These are phyloP conservation scores for Aspergillus wentii DNA, from an alignment of 495 filamentous ascomycete species.

Conservation along the genomic window DNA sequence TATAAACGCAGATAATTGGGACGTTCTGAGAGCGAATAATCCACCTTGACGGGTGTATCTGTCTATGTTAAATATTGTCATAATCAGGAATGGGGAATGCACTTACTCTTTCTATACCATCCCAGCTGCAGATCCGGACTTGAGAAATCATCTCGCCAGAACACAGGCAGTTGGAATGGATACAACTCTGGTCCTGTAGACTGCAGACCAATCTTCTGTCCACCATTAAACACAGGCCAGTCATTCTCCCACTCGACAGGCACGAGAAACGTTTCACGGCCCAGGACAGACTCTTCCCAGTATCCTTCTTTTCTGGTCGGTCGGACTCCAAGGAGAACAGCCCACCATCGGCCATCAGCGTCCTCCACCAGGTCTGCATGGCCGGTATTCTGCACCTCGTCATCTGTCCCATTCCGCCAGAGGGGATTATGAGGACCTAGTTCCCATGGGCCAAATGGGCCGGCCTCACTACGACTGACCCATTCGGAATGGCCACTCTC, in stretches of 20 bases:
- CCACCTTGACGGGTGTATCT: constrained; percentile 28
- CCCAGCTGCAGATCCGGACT: constrained; percentile 18
- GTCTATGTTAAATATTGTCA: too few species aligned
- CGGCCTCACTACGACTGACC: constrained; percentile 31
- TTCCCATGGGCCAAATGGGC: constrained; percentile 54
- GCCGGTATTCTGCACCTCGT: constrained; percentile 37
- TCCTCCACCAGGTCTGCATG: constrained; percentile 45
- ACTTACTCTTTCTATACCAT: constrained; percentile 41
- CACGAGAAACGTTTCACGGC: constrained; percentile 43
- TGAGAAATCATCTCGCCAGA: constrained; percentile 39
- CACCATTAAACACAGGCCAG: constrained; percentile 44
- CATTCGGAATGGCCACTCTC: constrained; percentile 49
- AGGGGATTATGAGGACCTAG: constrained; percentile 31
- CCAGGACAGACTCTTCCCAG: constrained; percentile 39
- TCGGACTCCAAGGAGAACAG: constrained; percentile 39
- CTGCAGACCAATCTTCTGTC: constrained; percentile 34
- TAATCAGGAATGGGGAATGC: background rate
- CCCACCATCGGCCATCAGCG: constrained; percentile 39
- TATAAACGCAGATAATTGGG: constrained; percentile 30
- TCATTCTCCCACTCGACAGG: constrained; percentile 41
- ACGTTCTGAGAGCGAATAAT: constrained; percentile 32
- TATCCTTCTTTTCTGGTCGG: constrained; percentile 17
- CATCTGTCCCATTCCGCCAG: constrained; percentile 28
- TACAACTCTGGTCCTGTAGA: constrained; percentile 25
- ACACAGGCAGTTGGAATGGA: constrained; percentile 10